These are phyloP conservation scores for Claviceps sp. DNA, from an alignment of 2,329 filamentous ascomycete genomes.

Conservation along the genomic window DNA sequence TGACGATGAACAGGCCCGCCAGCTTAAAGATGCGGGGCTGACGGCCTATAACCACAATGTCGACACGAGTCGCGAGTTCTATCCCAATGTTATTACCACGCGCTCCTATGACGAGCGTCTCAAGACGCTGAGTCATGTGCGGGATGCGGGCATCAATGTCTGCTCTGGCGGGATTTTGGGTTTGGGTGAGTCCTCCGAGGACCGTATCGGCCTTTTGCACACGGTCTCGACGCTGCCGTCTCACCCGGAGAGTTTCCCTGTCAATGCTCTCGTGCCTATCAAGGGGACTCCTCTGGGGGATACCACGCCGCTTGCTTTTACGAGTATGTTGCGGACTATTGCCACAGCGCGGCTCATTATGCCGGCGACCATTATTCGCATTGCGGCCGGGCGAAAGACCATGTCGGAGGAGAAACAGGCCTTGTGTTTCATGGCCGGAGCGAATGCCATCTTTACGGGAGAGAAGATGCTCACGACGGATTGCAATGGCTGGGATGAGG, in stretches of 20 bases:
- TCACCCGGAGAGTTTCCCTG: conserved; percentile 83
- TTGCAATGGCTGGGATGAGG: conserved; percentile 84
- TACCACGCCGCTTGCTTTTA: conserved; percentile 58
- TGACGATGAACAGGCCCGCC: conserved; percentile 63
- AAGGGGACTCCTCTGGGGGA: conserved; percentile 78
- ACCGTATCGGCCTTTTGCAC: conserved; percentile 72
- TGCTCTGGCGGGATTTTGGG: conserved; percentile 84
- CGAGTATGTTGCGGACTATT: conserved; percentile 68
- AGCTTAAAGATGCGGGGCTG: conserved; percentile 70
- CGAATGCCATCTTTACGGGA: conserved; percentile 89
- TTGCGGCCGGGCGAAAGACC: conserved; percentile 72
- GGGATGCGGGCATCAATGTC: conserved; percentile 77
- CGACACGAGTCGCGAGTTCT: conserved; percentile 81
- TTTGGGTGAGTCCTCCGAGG: conserved; percentile 63
- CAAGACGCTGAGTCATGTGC: conserved; percentile 64
- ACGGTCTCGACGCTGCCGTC: conserved; percentile 68
- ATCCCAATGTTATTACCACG: conserved; percentile 75
- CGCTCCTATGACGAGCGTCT: conserved; percentile 78
- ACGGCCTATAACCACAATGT: conserved; percentile 94
- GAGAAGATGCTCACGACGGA: conserved; percentile 94
- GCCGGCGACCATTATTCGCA: conserved; percentile 73
- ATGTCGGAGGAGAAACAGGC: conserved; percentile 84
- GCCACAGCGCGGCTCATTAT: conserved; percentile 74
- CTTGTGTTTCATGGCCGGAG: conserved; percentile 78
- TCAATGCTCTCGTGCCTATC: conserved; percentile 84